Conservation (phyloP, 1,284 basidiomycete species). For the Retiboletus flavoniger region DNA sequence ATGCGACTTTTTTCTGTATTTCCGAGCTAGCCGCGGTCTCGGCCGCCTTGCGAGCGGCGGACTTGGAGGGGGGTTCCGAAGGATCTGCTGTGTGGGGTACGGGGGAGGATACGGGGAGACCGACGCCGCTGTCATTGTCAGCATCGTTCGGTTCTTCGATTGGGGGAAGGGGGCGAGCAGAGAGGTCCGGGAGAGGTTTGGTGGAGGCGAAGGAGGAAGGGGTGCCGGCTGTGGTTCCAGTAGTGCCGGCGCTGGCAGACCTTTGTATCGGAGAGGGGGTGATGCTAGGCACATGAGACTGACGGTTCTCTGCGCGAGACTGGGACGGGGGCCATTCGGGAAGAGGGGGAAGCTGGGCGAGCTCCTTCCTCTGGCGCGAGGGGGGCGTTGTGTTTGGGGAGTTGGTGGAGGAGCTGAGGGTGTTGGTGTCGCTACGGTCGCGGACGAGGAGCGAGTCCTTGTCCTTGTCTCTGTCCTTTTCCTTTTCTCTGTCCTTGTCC, state of each 20-base stretch:
- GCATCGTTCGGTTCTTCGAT: slow-evolving; percentile 44
- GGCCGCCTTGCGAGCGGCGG: slow-evolving; percentile 53
- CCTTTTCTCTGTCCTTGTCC: slow-evolving; percentile 52
- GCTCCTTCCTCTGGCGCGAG: slow-evolving; percentile 55
- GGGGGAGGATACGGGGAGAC: slow-evolving; percentile 29
- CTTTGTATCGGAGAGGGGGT: slow-evolving; percentile 30
- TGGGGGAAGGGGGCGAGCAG: slow-evolving; percentile 49
- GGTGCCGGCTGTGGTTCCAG: slow-evolving; percentile 43
- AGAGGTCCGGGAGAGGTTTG: slow-evolving; percentile 70
- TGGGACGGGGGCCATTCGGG: slow-evolving; percentile 55
- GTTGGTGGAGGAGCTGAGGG: slow-evolving; percentile 30
- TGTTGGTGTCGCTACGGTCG: slow-evolving; percentile 36
- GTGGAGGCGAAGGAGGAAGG: slow-evolving; percentile 50
- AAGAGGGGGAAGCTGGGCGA: slow-evolving; percentile 58
- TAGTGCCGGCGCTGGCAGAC: slow-evolving; percentile 32
- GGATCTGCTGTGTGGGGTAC: slow-evolving; percentile 31
- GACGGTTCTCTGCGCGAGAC: slow-evolving; percentile 15
- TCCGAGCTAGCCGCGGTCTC: slow-evolving; percentile 40
- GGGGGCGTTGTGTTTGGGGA: slow-evolving; percentile 28
- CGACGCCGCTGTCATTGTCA: slow-evolving; percentile 37
- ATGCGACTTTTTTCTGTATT: slow-evolving; percentile 78
- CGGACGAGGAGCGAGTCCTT: slow-evolving; percentile 29
- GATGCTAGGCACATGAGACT: slow-evolving; percentile 17
- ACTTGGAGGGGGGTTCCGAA: slow-evolving; percentile 46
- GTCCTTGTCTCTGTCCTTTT: slow-evolving; percentile 41